phyloP scores from a whole-genome alignment of 208 protist species.

The Trypanosoma scelopori region DNA sequence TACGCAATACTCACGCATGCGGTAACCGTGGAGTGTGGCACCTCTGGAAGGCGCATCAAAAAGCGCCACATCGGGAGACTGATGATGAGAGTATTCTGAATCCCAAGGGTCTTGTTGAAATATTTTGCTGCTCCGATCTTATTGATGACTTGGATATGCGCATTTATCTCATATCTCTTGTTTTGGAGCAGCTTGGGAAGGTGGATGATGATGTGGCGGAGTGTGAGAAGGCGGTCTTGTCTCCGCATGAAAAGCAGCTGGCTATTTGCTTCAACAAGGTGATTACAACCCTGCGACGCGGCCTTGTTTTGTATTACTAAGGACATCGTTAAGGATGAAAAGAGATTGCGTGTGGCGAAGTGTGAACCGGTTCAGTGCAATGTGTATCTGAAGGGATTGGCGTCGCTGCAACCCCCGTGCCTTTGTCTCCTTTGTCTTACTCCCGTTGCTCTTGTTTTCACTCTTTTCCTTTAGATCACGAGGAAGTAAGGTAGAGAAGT shows the following conservation, averaged over 20 bases:
- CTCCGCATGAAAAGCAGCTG: conserved; percentile 12
- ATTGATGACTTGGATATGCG: conserved; percentile 21
- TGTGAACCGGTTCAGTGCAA: neutral
- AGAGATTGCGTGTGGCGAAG: neutral
- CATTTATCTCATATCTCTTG: conserved; percentile 23
- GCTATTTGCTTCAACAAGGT: conserved; percentile 19
- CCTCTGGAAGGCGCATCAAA: neutral
- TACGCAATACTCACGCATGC: conserved; percentile 20
- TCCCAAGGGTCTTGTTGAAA: conserved; percentile 16
- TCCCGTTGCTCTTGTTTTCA: neutral
- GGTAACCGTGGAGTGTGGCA: conserved; percentile 26
- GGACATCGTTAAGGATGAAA: neutral
- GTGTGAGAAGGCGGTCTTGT: neutral
- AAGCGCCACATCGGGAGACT: neutral
- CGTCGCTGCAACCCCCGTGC: neutral
- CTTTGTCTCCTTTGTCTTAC: conserved; percentile 19
- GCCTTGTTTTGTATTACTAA: conserved; percentile 27
- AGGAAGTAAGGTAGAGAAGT: neutral
- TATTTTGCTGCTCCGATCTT: conserved; percentile 22
- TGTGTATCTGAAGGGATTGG: neutral
- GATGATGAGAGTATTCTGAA: conserved; percentile 9
- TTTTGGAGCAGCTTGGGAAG: conserved; percentile 10
- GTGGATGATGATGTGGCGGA: neutral
- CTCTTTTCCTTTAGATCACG: too few relatives aligned
- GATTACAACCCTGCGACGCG: conserved; percentile 17